A percentile compares a stretch with the other conserved stretches of the same genome.
phyloP scores from a whole-genome alignment of 257 asterid genomes.

The Solanum chaucha region DNA sequence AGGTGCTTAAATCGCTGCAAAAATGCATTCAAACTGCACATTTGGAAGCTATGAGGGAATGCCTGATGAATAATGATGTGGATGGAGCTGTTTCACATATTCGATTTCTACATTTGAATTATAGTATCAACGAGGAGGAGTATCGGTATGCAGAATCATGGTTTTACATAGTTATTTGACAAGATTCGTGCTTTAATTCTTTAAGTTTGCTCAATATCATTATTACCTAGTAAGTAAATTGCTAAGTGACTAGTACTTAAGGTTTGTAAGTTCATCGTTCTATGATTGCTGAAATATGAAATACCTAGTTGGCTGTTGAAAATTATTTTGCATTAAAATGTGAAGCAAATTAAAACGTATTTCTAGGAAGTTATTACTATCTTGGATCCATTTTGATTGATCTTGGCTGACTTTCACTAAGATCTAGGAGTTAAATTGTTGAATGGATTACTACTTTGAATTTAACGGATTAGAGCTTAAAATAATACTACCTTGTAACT shows the following conservation, averaged over 20 bases:
- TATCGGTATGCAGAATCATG: slow-evolving; percentile 52
- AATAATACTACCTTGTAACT: neutral
- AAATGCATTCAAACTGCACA: slow-evolving; percentile 69
- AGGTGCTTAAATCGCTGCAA: slow-evolving; percentile 48
- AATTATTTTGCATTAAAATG: neutral
- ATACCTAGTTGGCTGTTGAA: neutral
- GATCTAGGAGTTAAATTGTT: neutral
- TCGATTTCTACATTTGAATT: slow-evolving; percentile 64
- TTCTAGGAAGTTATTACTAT: neutral
- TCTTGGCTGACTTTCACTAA: neutral
- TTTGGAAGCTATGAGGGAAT: slow-evolving; percentile 61
- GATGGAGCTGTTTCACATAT: slow-evolving; percentile 56
- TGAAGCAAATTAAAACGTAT: neutral
- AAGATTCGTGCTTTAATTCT: neutral
- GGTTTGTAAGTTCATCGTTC: neutral
- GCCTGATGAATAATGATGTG: slow-evolving; percentile 45
- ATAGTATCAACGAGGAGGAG: slow-evolving; percentile 60
- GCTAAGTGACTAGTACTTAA: neutral
- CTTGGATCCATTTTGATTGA: neutral
- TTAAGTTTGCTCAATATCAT: neutral
- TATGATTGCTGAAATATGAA: neutral
- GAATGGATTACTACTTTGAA: neutral
- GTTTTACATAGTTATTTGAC: neutral
- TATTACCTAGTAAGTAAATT: neutral
- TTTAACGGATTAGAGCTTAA: neutral